Conservation (phyloP, 192 early-diverging fungal species). For the Coemansia sp. region DNA sequence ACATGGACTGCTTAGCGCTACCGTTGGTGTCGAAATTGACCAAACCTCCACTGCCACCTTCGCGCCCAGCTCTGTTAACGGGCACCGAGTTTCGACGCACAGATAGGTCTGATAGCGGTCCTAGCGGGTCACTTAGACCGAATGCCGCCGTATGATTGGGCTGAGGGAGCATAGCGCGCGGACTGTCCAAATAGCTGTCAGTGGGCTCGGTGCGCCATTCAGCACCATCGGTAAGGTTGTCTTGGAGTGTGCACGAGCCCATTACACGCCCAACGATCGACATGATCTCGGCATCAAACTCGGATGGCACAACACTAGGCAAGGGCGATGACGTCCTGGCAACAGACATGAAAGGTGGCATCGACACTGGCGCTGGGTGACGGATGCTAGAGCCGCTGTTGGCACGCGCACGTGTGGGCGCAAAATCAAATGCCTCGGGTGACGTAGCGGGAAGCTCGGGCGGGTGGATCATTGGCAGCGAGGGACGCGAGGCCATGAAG, state of each 20-base stretch:
- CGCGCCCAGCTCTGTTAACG: slow-evolving; percentile 12
- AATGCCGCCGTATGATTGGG: slow-evolving; percentile 8
- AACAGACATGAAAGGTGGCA: slow-evolving; percentile 1
- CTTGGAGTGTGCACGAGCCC: slow-evolving; percentile 42
- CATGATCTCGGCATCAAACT: slow-evolving; percentile 51
- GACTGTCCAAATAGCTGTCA: background rate
- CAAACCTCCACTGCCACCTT: background rate
- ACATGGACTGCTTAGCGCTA: background rate
- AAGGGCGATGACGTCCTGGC: slow-evolving; percentile 3
- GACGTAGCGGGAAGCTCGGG: slow-evolving; percentile 8
- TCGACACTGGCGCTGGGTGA: slow-evolving; percentile 9
- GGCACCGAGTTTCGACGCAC: slow-evolving; percentile 51
- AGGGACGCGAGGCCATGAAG: slow-evolving; percentile 24
- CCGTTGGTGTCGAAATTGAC: background rate
- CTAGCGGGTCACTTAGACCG: slow-evolving; percentile 11
- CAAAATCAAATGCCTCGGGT: slow-evolving; percentile 10
- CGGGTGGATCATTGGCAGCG: slow-evolving; percentile 27
- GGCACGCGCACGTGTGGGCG: slow-evolving; percentile 28
- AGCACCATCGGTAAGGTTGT: slow-evolving; percentile 40
- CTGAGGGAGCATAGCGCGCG: background rate
- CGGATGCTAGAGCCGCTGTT: slow-evolving; percentile 42
- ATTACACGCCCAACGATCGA: slow-evolving; percentile 55
- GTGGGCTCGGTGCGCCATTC: slow-evolving; percentile 48
- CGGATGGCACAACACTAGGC: slow-evolving; percentile 29
- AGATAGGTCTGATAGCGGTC: slow-evolving; percentile 21